Evolutionary conservation across 2,329 filamentous ascomycete species (phyloP).

Genomic region (Fusarium dlaminii): DNA sequence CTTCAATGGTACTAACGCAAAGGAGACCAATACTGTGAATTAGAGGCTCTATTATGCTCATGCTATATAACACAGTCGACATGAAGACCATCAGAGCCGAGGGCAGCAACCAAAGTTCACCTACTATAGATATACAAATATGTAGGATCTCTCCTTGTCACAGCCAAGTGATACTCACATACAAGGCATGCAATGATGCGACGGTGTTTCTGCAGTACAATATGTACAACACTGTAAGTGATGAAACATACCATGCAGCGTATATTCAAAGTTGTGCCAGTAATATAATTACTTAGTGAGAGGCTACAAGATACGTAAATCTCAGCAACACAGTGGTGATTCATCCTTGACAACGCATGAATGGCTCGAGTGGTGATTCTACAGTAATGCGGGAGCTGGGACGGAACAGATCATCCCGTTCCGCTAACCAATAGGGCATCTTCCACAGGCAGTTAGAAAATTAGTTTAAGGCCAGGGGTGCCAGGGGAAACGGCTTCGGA

Average conservation of each 20-base stretch:
- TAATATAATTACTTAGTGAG: background rate
- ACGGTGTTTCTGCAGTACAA: slow-evolving; percentile 20
- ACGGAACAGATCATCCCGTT: slow-evolving; percentile 2
- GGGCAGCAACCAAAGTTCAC: background rate
- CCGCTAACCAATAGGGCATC: background rate
- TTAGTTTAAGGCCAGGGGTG: background rate
- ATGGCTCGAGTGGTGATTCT: background rate
- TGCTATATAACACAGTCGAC: background rate
- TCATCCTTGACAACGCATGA: slow-evolving; percentile 5
- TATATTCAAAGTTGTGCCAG: slow-evolving; percentile 14
- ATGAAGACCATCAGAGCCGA: background rate
- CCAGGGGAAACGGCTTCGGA: background rate
- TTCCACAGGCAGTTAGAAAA: background rate
- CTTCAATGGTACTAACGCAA: background rate
- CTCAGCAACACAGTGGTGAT: background rate
- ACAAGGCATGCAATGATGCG: background rate
- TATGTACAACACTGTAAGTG: slow-evolving; percentile 6
- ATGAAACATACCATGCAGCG: slow-evolving; percentile 39
- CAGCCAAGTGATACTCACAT: background rate
- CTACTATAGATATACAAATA: background rate
- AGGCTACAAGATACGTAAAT: background rate
- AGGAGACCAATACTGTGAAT: background rate
- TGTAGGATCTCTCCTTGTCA: background rate
- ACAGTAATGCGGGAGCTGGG: background rate
- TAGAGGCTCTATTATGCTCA: background rate